Conservation (phyloP, 257 asterid genomes). For the Osmanthus fragrans region DNA sequence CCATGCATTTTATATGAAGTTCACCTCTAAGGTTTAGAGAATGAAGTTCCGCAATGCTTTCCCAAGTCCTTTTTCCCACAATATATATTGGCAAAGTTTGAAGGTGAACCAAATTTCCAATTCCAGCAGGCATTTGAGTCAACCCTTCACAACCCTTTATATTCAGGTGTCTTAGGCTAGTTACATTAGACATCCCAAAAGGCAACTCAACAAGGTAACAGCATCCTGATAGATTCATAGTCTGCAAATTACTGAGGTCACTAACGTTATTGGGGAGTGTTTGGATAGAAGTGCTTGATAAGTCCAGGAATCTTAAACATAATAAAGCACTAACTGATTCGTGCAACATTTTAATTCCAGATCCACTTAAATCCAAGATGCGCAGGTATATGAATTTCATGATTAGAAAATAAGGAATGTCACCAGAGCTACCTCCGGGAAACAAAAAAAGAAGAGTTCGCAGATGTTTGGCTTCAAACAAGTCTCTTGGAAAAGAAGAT, state of each 20-base stretch:
- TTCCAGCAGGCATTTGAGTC: slow-evolving; percentile 29
- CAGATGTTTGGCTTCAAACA: slow-evolving; percentile 20
- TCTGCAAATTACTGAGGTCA: slow-evolving; percentile 29
- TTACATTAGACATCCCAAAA: slow-evolving; percentile 23
- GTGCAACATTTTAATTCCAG: slow-evolving; percentile 11
- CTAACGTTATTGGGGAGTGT: slow-evolving; percentile 19
- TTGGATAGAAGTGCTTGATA: slow-evolving; percentile 17
- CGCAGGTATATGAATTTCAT: slow-evolving; percentile 15
- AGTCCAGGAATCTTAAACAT: slow-evolving; percentile 33
- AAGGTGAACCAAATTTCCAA: slow-evolving; percentile 26
- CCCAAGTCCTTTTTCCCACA: slow-evolving; percentile 24
- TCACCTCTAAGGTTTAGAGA: slow-evolving; percentile 26
- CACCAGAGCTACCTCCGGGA: slow-evolving; percentile 13
- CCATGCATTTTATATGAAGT: slow-evolving; percentile 29
- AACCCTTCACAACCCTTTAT: slow-evolving; percentile 21
- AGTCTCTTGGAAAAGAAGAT: slow-evolving; percentile 7
- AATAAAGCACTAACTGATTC: slow-evolving; percentile 23
- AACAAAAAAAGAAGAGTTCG: slow-evolving; percentile 23
- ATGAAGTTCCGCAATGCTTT: slow-evolving; percentile 25
- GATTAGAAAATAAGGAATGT: neutral
- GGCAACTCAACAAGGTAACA: slow-evolving; percentile 28
- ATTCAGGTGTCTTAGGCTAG: slow-evolving; percentile 32
- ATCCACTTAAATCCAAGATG: slow-evolving; percentile 12
- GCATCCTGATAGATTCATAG: slow-evolving; percentile 21
- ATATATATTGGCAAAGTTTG: slow-evolving; percentile 32